Base-by-base conservation (phyloP, 1,284 basidiomycete species). In the Tranzscheliella williamsii region DNA sequence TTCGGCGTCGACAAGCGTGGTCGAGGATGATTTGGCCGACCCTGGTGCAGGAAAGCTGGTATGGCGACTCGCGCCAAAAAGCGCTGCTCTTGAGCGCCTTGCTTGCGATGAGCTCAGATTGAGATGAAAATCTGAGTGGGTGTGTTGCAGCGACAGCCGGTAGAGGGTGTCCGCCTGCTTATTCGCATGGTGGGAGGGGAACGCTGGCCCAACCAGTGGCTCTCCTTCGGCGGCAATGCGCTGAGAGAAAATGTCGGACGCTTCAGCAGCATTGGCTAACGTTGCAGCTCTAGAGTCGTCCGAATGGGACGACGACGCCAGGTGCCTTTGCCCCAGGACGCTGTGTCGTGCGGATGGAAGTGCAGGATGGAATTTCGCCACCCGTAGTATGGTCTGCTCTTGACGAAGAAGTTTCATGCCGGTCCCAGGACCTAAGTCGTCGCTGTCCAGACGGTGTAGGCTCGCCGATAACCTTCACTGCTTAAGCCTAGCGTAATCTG, bases 71-170 rank as follows among this genome's bases (percentile, higher is more conserved):
- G 55, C 45, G 3, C 54, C 54, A 31, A 58, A 51, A 5, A 56
- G 40, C 24, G 61, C 54, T 23, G 61, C 61, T 36, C 55, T 32
- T 5, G 61, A 64, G 4, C 61, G 44, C 16, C 61, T 42, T 13
- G 51, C 50, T 38, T 64, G 61, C 8, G 55, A 48, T 5, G 61
- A 54, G 39, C 55, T 64, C 23, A 63, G 60, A n/a, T 38, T 42
- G 31, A 45, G 37, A 4, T 62, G 46, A 1, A 32, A 12, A 8
- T 4, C 30, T 11, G 39, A 27, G 16, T 53, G 38, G 16, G 42
- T 39, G 24, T 46, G 39, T 11, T 54, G 46, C 38, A 36, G 15
- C 48, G 22, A 7, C 42, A 24, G 13, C 32, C 36, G 3, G 45
- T 38, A 8, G 23, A 24, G 2, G 23, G 8, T 23, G n/a, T 42